Evolutionary conservation across 768 basidiomycete genomes (phyloP), one percentile per base, ranked within the genome.

Genomic region (Coprinopsis sp.): DNA sequence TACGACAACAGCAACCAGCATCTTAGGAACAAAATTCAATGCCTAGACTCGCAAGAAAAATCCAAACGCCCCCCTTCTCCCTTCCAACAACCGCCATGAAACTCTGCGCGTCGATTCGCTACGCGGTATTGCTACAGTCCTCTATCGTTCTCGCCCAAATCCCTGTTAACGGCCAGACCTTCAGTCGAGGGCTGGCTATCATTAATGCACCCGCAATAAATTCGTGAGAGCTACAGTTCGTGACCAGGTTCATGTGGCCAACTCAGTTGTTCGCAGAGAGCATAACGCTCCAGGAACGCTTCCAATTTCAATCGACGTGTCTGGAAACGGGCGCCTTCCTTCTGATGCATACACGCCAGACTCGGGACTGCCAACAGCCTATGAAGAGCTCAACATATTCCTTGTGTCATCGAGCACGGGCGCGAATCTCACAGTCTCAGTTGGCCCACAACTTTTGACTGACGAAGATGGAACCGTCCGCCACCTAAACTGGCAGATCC

Each of bases 291-390:
- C 58, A 12, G 51, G 54, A 37, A 60, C 49, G 33, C 44, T 62
- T 23, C 49, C 52, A 23, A 61, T 65, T 27, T 55, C 59, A 16
- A 58, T 64, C n/a, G 63, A 64, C 44, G 57, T 76, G 1, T 76
- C 74, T 24, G 75, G 74, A 3, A 61, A 76, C 53, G 74, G 74
- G 18, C 66, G 70, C 33, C 60, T 76, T 11, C 59, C 66, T 28
- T 46, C 63, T 19, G 52, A 44, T 33, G 66, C 69, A n/a, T 57
- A 60, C 22, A 49, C 55, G 5, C 67, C 70, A 4, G 60, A 58
- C 44, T 71, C 72, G 6, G 56, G 53, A 21, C 51, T 63, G 7
- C 44, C 64, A 0, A 73, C 70, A 1, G 58, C 64, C 34, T 72
- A 64, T 54, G 62, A 69, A 44, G 55, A 57, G 6, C 54, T 77